Evolutionary conservation across 2,329 filamentous ascomycete species (phyloP).

Genomic region (Blumeriella jaapii): DNA sequence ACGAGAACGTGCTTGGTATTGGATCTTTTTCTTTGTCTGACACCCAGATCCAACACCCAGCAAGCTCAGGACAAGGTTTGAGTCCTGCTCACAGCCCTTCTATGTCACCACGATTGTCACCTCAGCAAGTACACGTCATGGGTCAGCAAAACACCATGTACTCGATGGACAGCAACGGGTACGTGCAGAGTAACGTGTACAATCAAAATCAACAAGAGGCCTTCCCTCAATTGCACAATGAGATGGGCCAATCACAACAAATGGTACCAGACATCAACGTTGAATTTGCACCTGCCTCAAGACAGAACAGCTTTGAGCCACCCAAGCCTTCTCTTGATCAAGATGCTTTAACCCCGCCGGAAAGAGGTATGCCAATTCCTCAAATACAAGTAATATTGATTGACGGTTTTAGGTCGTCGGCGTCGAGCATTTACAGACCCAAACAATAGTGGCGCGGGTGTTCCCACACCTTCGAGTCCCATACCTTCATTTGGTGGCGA

Average conservation of each 20-base stretch:
- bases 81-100: conserved; percentile 69
- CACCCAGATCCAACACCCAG: conserved; percentile 36
- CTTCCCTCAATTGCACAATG: conserved; percentile 37
- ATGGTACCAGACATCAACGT: conserved; percentile 93
- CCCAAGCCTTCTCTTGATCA: conserved; percentile 52
- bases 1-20: conserved; percentile 68
- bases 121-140: conserved; percentile 43
- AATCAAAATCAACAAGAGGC: conserved; percentile 35
- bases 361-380: conserved; percentile 41
- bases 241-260: conserved; percentile 57
- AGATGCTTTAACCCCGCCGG: conserved; percentile 75
- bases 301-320: conserved; percentile 53
- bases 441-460: conserved; percentile 25
- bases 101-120: conserved; percentile 49
- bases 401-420: conserved; percentile 24
- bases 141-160: conserved; percentile 34
- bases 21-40: conserved; percentile 73
- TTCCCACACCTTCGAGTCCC: conserved; percentile 39
- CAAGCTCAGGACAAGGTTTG: conserved; percentile 58
- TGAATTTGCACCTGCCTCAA: conserved; percentile 70
- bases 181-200: conserved; percentile 39
- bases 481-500: conserved; percentile 43
- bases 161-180: conserved; percentile 37
- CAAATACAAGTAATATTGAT: conserved; percentile 3
- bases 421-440: conserved; percentile 28